Base-by-base conservation (phyloP, 2,329 filamentous ascomycete species). In the Albifimbria verrucaria region DNA sequence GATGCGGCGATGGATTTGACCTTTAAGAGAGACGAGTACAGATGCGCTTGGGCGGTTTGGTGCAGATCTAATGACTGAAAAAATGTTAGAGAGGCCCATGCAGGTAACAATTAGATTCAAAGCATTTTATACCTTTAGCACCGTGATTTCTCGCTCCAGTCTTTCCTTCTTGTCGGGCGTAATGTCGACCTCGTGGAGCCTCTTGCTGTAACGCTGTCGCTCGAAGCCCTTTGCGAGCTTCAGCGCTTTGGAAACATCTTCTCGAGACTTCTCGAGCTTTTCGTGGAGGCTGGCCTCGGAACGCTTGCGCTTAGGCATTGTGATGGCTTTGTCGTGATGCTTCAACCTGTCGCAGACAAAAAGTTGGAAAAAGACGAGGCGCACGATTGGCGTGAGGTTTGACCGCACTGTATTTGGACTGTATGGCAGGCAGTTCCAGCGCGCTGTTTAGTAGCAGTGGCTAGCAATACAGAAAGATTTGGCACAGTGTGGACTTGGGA, bases 181-280 rank as follows among this genome's bases (percentile, higher is more conserved):
- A 17, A 72, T 61, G 49, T 73, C 76, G 50, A 72, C 71, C 24
- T 82, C 79, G 48, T 71, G 76, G 15, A 82, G 68, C 42, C 79
- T 74, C 67, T 83, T 87, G 56, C 86, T 80, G 55, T 89, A 79
- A 58, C 91, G 89, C 71, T 93, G 90, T 45, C 89, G 80, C 74
- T 93, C 89, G 64, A 90, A 88, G 46, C 86, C 86, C 65, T 89
- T 90, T 52, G 86, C 87, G 11, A 79, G 76, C 69, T 91, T 91
- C 55, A 93, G 77, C 1, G 86, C 87, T 53, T 83, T 80, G 56
- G 79, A 79, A 9, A 93, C 75, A 32, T 85, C 77, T 64, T 82
- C 83, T 57, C 79, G 77, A 61, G 78, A 74, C 59, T 81, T 78
- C 9, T 75, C 69, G n/a, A 86, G 72, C 55, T 77, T 76, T 9